phyloP scores from a whole-genome alignment of 176 grass and related monocot species.

The Aegilops speltoides region DNA sequence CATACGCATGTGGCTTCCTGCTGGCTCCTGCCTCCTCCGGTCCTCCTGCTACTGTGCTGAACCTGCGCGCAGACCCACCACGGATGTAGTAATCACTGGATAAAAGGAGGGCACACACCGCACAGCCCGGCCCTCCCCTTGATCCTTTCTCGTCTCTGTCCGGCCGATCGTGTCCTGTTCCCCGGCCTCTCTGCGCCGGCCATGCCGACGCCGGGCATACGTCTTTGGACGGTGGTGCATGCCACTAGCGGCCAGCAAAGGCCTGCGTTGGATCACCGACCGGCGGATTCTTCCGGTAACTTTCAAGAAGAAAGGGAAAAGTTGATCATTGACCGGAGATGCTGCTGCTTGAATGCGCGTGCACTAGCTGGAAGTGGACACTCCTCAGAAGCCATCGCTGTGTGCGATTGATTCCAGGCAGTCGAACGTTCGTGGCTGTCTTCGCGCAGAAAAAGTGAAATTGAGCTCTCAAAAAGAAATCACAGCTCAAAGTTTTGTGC shows the following conservation, averaged over 20 bases:
- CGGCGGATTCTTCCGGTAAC: background rate
- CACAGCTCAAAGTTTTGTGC: no score
- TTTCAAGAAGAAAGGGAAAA: background rate
- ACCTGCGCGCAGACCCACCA: background rate
- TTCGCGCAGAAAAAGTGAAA: no score
- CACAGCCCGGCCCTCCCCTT: background rate
- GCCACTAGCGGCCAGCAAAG: background rate
- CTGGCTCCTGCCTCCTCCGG: background rate
- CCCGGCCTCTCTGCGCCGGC: background rate
- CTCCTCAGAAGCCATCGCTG: background rate
- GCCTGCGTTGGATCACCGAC: background rate
- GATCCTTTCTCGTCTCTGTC: background rate
- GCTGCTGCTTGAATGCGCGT: background rate
- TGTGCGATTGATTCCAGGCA: background rate
- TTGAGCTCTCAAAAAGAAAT: no score
- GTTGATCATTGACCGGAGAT: background rate
- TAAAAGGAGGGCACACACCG: background rate
- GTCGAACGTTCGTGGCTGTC: background rate
- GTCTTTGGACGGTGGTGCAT: background rate
- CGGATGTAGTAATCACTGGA: background rate
- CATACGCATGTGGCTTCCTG: background rate
- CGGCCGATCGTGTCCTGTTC: background rate
- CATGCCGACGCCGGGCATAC: slow-evolving; percentile 16
- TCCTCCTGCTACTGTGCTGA: no score
- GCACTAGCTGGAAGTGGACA: background rate